These are phyloP conservation scores for Lachnellula willkommii DNA, from an alignment of 2,329 filamentous ascomycete species.

Conservation along the genomic window DNA sequence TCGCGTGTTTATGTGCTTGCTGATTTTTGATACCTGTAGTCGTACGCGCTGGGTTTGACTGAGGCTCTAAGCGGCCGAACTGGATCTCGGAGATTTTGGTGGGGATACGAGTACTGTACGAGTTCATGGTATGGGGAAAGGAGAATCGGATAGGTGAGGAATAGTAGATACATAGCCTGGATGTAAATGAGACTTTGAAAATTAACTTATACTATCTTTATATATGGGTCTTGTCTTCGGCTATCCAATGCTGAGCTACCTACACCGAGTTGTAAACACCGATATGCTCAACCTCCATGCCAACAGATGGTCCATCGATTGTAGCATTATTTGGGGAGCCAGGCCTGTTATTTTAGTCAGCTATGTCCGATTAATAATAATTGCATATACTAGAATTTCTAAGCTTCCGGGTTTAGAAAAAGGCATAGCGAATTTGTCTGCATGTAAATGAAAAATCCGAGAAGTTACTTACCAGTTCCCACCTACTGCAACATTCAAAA, in stretches of 20 bases:
- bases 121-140: neutral
- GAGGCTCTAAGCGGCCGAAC: neutral
- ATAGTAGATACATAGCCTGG: too few species aligned
- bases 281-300: slow-evolving; percentile 39
- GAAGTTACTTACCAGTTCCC: slow-evolving; percentile 23
- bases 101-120: neutral
- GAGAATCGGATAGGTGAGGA: too few species aligned
- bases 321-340: slow-evolving; percentile 34
- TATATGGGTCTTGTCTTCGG: too few species aligned
- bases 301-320: slow-evolving; percentile 29
- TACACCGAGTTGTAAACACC: slow-evolving; percentile 31
- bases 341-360: neutral
- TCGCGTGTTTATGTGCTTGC: neutral
- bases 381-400: slow-evolving; percentile 9
- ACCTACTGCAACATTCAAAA: slow-evolving; percentile 39
- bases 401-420: neutral
- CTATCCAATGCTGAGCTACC: too few species aligned
- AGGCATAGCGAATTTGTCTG: too few species aligned
- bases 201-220: too few species aligned
- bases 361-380: too few species aligned
- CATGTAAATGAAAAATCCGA: neutral
- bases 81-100: neutral
- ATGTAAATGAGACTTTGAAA: neutral
- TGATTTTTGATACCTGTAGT: neutral
- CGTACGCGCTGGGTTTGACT: neutral